Evolutionary conservation across 805 yeast species (phyloP).

Genomic region (Naumovozyma castellii): DNA sequence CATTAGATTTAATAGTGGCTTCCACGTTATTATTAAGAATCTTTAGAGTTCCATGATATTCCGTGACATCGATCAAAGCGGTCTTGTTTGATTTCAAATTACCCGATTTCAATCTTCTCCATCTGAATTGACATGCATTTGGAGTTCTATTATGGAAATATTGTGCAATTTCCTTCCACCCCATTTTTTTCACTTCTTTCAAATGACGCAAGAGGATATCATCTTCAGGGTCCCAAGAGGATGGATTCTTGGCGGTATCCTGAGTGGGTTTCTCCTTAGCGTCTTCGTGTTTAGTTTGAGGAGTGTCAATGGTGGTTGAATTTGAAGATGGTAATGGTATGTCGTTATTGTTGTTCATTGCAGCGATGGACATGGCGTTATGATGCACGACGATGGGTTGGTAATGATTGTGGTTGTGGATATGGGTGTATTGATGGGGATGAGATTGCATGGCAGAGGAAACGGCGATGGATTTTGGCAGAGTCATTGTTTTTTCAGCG

Average conservation of each 20-base stretch:
- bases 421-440: too few relatives aligned
- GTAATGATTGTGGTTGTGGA: too few relatives aligned
- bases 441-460: too few relatives aligned
- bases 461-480: too few relatives aligned
- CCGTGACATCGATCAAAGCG: conserved; percentile 17
- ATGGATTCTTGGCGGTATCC: conserved; percentile 32
- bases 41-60: conserved; percentile 11
- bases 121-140: conserved; percentile 81
- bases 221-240: conserved; percentile 74
- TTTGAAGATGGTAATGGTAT: too few relatives aligned
- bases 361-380: background rate
- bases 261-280: background rate
- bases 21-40: conserved; percentile 3
- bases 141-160: conserved; percentile 76
- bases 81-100: conserved; percentile 30
- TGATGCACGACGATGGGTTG: background rate
- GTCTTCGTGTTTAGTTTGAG: conserved; percentile 1
- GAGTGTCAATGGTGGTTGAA: background rate
- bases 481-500: too few relatives aligned
- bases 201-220: conserved; percentile 62
- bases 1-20: background rate
- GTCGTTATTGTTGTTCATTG: background rate
- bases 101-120: conserved; percentile 60
- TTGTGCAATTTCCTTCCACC: conserved; percentile 81
- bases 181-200: conserved; percentile 74